phyloP scores from a whole-genome alignment of 805 yeast genomes.

The Wickerhamiella cacticola region DNA sequence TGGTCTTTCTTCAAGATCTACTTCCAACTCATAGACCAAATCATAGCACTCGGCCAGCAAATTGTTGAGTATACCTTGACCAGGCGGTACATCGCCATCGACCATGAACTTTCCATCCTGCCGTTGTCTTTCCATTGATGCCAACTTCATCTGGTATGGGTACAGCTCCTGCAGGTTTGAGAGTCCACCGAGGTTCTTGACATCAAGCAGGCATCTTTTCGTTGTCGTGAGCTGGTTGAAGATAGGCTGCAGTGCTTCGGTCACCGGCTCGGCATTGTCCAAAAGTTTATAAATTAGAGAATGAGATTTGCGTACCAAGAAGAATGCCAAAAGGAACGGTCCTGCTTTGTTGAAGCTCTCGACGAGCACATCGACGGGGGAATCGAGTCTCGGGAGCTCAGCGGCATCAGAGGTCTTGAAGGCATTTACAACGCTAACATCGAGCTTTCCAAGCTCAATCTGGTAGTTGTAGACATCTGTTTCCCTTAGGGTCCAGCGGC shows the following conservation, averaged over 20 bases:
- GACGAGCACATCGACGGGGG: not conserved
- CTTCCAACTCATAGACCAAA: slow-evolving; percentile 77
- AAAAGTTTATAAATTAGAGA: slow-evolving; percentile 79
- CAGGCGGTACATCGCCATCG: slow-evolving; percentile 87
- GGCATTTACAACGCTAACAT: slow-evolving; percentile 23
- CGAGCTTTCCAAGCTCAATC: slow-evolving; percentile 58
- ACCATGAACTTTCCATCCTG: slow-evolving; percentile 86
- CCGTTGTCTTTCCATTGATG: slow-evolving; percentile 75
- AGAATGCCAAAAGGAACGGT: slow-evolving; percentile 30
- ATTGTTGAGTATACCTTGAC: slow-evolving; percentile 92
- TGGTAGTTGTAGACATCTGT: slow-evolving; percentile 85
- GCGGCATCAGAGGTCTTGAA: slow-evolving; percentile 1
- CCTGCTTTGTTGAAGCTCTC: not conserved
- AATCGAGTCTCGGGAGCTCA: not conserved
- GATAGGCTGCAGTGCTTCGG: slow-evolving; percentile 83
- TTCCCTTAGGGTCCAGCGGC: slow-evolving; percentile 95
- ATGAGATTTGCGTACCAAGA: slow-evolving; percentile 78
- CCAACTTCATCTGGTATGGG: slow-evolving; percentile 91
- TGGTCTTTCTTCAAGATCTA: slow-evolving; percentile 22
- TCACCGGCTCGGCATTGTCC: slow-evolving; percentile 89
- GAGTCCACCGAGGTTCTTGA: slow-evolving; percentile 86
- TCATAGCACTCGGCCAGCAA: slow-evolving; percentile 90
- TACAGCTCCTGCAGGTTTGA: slow-evolving; percentile 78
- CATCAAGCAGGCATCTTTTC: slow-evolving; percentile 76
- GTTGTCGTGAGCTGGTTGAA: slow-evolving; percentile 91